Evolutionary conservation across 208 protist genomes (phyloP).

Genomic region (Acanthamoeba healyi): DNA sequence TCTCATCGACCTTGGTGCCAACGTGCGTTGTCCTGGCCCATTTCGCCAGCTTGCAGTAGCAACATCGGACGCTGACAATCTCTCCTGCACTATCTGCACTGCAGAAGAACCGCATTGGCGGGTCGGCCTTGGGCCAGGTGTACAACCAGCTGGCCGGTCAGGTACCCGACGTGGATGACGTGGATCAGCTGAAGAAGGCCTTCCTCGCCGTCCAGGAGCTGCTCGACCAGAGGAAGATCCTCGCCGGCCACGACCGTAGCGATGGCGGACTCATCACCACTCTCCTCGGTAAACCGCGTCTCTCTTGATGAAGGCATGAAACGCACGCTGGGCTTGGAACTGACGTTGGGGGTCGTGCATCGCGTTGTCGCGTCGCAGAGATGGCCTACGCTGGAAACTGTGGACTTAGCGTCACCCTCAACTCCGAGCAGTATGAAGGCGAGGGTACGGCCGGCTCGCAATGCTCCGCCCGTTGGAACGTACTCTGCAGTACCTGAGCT

Average conservation of each 20-base stretch:
- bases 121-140: slow-evolving; percentile 88
- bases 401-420: slow-evolving; percentile 83
- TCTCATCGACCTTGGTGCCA: slow-evolving; percentile 54
- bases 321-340: too few relatives aligned
- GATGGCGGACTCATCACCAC: slow-evolving; percentile 87
- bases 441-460: not conserved
- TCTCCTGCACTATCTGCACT: not conserved
- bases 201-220: slow-evolving; percentile 82
- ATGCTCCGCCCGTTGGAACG: too few relatives aligned
- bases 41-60: not conserved
- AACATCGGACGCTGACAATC: not conserved
- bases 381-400: slow-evolving; percentile 90
- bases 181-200: slow-evolving; percentile 46
- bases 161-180: slow-evolving; percentile 82
- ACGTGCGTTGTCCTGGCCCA: not conserved
- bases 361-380: slow-evolving; percentile 28
- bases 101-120: slow-evolving; percentile 84
- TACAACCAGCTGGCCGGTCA: slow-evolving; percentile 87
- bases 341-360: not conserved
- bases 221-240: slow-evolving; percentile 69
- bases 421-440: not conserved
- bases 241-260: slow-evolving; percentile 86
- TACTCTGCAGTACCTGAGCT: not conserved
- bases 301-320: not conserved
- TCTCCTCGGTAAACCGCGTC: slow-evolving; percentile 60